Conservation (phyloP, 2,329 filamentous ascomycete species). For the Fusarium sambucinum region DNA sequence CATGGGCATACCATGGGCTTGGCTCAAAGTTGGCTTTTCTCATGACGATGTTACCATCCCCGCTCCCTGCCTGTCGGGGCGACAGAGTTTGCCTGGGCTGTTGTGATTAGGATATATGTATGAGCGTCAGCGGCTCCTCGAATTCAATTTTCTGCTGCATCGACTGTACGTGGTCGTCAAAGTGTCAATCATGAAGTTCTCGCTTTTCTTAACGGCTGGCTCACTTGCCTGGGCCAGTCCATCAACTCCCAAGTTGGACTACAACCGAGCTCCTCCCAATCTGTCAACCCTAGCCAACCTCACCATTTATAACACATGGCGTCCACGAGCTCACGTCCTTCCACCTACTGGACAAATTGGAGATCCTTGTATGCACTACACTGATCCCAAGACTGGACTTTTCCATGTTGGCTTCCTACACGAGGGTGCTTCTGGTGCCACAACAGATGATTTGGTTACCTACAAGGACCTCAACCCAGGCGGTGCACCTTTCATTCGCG, state of each 20-base stretch:
- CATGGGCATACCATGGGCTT: neutral
- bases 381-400: constrained; percentile 57
- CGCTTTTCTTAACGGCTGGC: constrained; percentile 28
- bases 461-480: constrained; percentile 54
- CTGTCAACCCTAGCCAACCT: constrained; percentile 55
- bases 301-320: constrained; percentile 51
- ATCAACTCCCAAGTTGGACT: constrained; percentile 46
- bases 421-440: constrained; percentile 53
- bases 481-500: constrained; percentile 58
- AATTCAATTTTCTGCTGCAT: neutral
- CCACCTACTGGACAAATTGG: constrained; percentile 56
- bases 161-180: neutral
- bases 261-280: constrained; percentile 55
- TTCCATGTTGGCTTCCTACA: constrained; percentile 61
- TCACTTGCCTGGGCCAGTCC: constrained; percentile 37
- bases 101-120: constrained; percentile 23
- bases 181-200: constrained; percentile 30
- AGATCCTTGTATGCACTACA: constrained; percentile 61
- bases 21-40: neutral
- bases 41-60: constrained; percentile 34
- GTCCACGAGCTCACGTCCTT: constrained; percentile 56
- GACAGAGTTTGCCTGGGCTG: constrained; percentile 10
- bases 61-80: constrained; percentile 28
- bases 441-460: constrained; percentile 58
- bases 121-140: constrained; percentile 13